A percentile compares a stretch with the other conserved stretches of the same genome.
These are phyloP conservation scores for Diaporthe sp. DNA, from an alignment of 2,329 filamentous ascomycete species.

Conservation along the genomic window DNA sequence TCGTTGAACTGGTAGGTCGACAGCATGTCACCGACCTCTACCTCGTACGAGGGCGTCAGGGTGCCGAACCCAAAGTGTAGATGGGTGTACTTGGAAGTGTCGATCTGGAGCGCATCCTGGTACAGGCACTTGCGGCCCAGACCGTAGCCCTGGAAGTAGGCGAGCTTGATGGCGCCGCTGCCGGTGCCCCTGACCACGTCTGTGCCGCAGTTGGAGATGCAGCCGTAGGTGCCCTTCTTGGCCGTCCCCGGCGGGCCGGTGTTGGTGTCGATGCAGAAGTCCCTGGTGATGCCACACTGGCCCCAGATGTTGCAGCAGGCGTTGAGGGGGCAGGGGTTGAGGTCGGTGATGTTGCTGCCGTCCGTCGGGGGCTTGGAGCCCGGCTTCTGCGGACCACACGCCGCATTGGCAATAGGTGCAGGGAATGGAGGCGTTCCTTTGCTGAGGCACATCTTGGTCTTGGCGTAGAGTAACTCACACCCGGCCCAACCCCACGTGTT, in stretches of 20 bases:
- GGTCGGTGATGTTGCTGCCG: constrained; percentile 41
- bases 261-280: constrained; percentile 52
- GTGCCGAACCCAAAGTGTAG: constrained; percentile 52
- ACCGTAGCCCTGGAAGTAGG: constrained; percentile 54
- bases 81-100: constrained; percentile 45
- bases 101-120: constrained; percentile 40
- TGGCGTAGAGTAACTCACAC: constrained; percentile 47
- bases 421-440: constrained; percentile 55
- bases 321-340: constrained; percentile 45
- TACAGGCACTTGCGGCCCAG: constrained; percentile 48
- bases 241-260: constrained; percentile 56
- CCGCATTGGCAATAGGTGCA: constrained; percentile 49
- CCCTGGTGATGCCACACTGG: constrained; percentile 53
- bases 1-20: constrained; percentile 49
- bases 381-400: constrained; percentile 51
- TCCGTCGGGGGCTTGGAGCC: constrained; percentile 31
- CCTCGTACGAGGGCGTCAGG: constrained; percentile 46
- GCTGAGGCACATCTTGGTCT: constrained; percentile 54
- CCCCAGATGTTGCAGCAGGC: constrained; percentile 50
- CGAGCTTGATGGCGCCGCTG: constrained; percentile 46
- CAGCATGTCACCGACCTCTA: constrained; percentile 38
- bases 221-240: constrained; percentile 50
- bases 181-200: constrained; percentile 48
- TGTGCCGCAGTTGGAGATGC: constrained; percentile 58
- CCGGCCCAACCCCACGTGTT: constrained; percentile 57